Evolutionary conservation across 1,284 basidiomycete genomes (phyloP).

Genomic region (Singerocomus rubriflavus): DNA sequence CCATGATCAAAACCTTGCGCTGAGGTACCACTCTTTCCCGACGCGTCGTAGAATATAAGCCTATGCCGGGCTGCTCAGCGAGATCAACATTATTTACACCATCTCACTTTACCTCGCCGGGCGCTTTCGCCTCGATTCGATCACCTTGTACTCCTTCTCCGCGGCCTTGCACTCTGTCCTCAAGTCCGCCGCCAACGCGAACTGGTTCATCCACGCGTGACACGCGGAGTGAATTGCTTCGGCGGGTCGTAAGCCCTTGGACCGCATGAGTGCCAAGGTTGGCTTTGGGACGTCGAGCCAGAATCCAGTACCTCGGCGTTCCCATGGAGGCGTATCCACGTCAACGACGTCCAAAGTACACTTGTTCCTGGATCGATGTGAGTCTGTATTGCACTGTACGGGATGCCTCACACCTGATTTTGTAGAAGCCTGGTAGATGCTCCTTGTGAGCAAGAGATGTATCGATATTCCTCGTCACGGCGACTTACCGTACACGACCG

Average conservation of each 20-base stretch:
- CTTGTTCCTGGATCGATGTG: slow-evolving; percentile 45
- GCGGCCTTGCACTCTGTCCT: slow-evolving; percentile 82
- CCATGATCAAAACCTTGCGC: slow-evolving; percentile 84
- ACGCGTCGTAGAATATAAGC: slow-evolving; percentile 80
- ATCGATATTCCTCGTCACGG: neutral
- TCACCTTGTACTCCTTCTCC: slow-evolving; percentile 74
- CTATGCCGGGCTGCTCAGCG: slow-evolving; percentile 37
- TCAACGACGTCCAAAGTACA: slow-evolving; percentile 78
- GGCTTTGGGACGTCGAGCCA: slow-evolving; percentile 81
- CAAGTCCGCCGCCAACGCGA: slow-evolving; percentile 70
- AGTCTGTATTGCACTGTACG: neutral
- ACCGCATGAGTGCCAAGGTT: slow-evolving; percentile 51
- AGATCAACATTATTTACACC: neutral
- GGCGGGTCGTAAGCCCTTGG: slow-evolving; percentile 60
- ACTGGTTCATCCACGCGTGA: slow-evolving; percentile 82
- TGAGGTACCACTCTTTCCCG: slow-evolving; percentile 70
- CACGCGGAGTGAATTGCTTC: slow-evolving; percentile 84
- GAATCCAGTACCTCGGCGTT: slow-evolving; percentile 73
- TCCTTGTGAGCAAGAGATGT: neutral
- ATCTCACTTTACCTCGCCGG: slow-evolving; percentile 73
- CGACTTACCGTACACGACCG: slow-evolving; percentile 70
- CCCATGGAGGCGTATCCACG: slow-evolving; percentile 77
- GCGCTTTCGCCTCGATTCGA: slow-evolving; percentile 62
- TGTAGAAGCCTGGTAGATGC: slow-evolving; percentile 48
- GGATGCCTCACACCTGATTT: slow-evolving; percentile 50